Evolutionary conservation across 2,329 filamentous ascomycete genomes (phyloP), one percentile per base, ranked within the genome.

Genomic region (Colletotrichum endophyticum): DNA sequence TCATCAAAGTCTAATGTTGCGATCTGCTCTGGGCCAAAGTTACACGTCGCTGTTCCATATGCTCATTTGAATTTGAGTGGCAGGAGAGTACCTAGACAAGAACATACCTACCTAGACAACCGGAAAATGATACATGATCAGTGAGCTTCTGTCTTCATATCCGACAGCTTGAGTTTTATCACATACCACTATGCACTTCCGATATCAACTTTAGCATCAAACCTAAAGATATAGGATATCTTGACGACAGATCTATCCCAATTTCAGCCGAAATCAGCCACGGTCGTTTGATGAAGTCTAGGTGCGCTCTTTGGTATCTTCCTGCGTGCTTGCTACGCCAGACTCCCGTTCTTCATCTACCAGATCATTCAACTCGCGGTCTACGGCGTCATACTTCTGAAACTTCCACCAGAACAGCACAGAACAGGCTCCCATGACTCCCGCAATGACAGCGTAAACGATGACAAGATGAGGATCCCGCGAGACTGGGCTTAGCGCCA

Each of bases 341-440:
- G 56, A 59, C 12, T 8, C 27, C 6, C 27, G 13, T 16, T 28
- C 16, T 5, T 27, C 34, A 13, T 64, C n/a, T 5, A 28, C 62
- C 22, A 44, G 11, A 22, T 44, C 25, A 3, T 64, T 64, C 36
- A 66, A 30, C 49, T 69, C 49, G 36, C 39, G n/a, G 19, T 69
- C 66, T 16, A 57, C 15, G n/a, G 30, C 57, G 8, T 69, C 49
- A n/a, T 61, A 61, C 27, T 32, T 16, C 0, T 12, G 66, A 69
- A 69, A 69, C 44, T 19, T 59, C 44, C 39, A 69, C 66, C 66
- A 69, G 3, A 69, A 69, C 2, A 59, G 22, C 6, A 2, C 9
- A 4, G 66, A 57, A 25, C 27, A 69, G 6, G 34, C 15, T 28
- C 25, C 78, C 27, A 80, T 72, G 3, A 53, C 27, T 2, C 66